A percentile compares a stretch with the other conserved stretches of the same genome.
Evolutionary conservation across 1,284 basidiomycete species (phyloP).

Genomic region (Takashimella tepidaria): DNA sequence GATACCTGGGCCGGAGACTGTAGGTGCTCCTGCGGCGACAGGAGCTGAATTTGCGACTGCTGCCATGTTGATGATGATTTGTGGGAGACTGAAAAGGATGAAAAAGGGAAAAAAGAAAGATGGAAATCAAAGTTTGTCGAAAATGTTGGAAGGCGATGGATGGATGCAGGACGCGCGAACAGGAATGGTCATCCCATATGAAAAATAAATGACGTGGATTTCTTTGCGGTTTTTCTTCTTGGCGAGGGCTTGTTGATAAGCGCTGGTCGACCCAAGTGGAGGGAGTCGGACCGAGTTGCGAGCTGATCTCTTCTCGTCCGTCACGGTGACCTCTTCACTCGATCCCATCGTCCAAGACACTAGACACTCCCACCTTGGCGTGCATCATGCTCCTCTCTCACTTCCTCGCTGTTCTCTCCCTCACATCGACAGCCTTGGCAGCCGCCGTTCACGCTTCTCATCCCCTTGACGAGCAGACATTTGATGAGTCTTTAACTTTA

Average conservation of each 20-base stretch:
- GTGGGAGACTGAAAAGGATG: not conserved
- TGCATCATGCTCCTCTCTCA: slow-evolving; percentile 8
- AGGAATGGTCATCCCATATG: slow-evolving; percentile 1
- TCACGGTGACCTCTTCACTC: not conserved
- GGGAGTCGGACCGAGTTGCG: no score
- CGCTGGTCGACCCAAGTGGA: slow-evolving; percentile 4
- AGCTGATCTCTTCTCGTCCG: not conserved
- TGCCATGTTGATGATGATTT: slow-evolving; percentile 1
- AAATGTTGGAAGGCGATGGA: slow-evolving; percentile 5
- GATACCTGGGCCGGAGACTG: slow-evolving; percentile 22
- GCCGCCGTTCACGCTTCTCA: not conserved
- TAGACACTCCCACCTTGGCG: no score
- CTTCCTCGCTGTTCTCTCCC: slow-evolving; percentile 8
- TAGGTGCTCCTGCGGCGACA: slow-evolving; percentile 8
- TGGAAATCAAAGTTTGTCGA: not conserved
- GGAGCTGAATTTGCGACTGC: slow-evolving; percentile 3
- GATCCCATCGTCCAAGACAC: not conserved
- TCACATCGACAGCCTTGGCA: not conserved
- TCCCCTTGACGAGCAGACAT: slow-evolving; percentile 14
- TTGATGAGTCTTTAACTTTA: slow-evolving; percentile 63
- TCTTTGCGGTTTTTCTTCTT: no score
- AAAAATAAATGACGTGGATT: not conserved
- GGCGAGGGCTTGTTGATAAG: no score
- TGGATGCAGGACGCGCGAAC: slow-evolving; percentile 1
- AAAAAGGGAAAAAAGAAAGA: no score